phyloP scores from a whole-genome alignment of 2,329 filamentous ascomycete species.

The Colletotrichum orchidophilum region DNA sequence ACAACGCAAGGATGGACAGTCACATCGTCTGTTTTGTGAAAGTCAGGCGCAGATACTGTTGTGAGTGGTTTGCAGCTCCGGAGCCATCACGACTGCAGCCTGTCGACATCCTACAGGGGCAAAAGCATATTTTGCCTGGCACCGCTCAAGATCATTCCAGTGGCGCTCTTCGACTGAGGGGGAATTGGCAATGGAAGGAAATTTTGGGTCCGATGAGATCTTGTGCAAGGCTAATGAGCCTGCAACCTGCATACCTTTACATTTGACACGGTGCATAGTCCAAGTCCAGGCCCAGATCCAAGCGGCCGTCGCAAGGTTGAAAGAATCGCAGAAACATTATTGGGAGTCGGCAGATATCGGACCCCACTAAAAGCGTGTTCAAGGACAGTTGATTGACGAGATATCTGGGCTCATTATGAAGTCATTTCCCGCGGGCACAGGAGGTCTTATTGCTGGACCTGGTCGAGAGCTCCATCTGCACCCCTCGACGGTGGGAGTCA shows the following conservation, averaged over 20 bases:
- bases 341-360: conserved; percentile 8
- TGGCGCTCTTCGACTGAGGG: background rate
- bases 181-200: background rate
- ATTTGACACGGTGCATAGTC: background rate
- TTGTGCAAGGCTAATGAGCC: conserved; percentile 4
- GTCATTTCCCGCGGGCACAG: conserved; percentile 15
- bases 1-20: background rate
- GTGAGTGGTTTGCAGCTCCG: background rate
- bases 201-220: background rate
- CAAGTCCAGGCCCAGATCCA: conserved; percentile 11
- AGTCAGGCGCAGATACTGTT: background rate
- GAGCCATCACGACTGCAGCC: background rate
- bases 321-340: conserved; percentile 16
- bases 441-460: background rate
- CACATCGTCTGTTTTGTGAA: background rate
- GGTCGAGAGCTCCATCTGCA: background rate
- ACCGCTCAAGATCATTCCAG: background rate
- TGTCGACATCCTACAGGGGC: background rate
- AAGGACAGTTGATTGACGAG: conserved; percentile 15
- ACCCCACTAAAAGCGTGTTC: conserved; percentile 3
- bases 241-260: background rate
- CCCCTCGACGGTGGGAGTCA: conserved; percentile 4
- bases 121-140: background rate
- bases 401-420: conserved; percentile 33
- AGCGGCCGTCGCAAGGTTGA: background rate